Base-by-base conservation (phyloP, 768 basidiomycete genomes). In the Lentinula sp. region DNA sequence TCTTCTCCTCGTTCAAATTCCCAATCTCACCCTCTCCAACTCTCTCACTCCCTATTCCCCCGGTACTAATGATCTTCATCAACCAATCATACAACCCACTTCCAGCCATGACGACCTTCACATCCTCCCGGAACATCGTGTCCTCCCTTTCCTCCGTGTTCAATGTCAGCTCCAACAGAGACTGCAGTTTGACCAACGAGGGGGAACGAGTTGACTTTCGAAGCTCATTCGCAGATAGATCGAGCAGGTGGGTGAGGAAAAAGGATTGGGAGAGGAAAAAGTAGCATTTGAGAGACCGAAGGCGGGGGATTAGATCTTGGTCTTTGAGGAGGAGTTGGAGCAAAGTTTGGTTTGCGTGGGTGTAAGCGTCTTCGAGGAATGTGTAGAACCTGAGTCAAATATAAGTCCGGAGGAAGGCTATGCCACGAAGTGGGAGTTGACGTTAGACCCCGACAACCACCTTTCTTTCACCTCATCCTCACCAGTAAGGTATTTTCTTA, bases 181-280 rank as follows among this genome's bases (percentile, higher is more conserved):
- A 95, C 70, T 98, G 96, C n/a, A 99, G 76, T 68, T 96, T 96
- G 60, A 89, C 88, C 13, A 92, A 79, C 13, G 91, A 93, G 0
- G 87, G 94, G 8, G 84, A 82, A 66, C 89, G 90, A 6, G 89
- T 86, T 1, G 89, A 82, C 71, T 97, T 98, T 53, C 87, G 84
- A 8, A 98, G 84, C 70, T 99, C 96, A 1, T 80, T 78, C 3
- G 85, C 81, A 0, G 96, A 85, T 8, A 94, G 84, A 69, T 99
- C 96, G 49, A 98, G 85, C 63, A 98, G 84, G 66, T 97, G 94
- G 4, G 93, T 96, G 57, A 99, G 84, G 77, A 95, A 97, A 48
- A 90, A 95, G 6, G 95, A 93, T 67, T 95, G 95, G 16, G 94
- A 95, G 55, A 99, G 82, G 84, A 99, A 98, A 78, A 98, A 99